Conservation (phyloP, 225 moss, liverwort and hornwort genomes). For the Thuidium tamariscinum region DNA sequence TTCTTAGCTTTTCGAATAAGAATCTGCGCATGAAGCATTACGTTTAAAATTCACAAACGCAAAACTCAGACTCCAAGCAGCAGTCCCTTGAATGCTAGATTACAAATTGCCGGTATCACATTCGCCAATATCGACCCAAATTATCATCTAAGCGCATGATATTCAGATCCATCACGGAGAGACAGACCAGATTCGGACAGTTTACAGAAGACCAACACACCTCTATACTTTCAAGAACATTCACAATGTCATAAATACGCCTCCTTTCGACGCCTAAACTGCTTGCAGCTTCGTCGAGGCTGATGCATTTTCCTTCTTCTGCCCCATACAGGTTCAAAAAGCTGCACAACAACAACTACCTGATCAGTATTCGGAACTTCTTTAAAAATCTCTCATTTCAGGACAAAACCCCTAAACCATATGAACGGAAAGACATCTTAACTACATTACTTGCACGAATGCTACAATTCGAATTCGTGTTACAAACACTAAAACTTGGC, state of each 20-base stretch:
- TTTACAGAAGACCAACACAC: slow-evolving; percentile 3
- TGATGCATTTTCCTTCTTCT: slow-evolving; percentile 80
- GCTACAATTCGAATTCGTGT: neutral
- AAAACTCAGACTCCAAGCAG: neutral
- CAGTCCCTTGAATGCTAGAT: neutral
- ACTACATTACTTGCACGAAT: neutral
- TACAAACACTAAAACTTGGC: neutral
- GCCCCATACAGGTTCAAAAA: slow-evolving; percentile 87
- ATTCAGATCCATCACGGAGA: neutral
- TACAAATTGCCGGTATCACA: neutral
- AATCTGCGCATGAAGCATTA: slow-evolving; percentile 38
- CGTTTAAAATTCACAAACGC: neutral
- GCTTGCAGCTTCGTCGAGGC: slow-evolving; percentile 90
- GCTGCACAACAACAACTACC: slow-evolving; percentile 30
- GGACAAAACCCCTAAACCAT: neutral
- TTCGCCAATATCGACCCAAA: neutral
- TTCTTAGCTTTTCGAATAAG: slow-evolving; percentile 94
- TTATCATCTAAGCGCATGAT: neutral
- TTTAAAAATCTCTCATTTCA: neutral
- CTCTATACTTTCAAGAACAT: slow-evolving; percentile 91
- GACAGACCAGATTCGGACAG: neutral
- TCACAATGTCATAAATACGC: slow-evolving; percentile 97
- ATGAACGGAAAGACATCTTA: neutral
- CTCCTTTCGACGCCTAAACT: slow-evolving; percentile 92
- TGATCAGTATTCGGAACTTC: neutral